Evolutionary conservation across 2,329 filamentous ascomycete species (phyloP), one percentile per base, ranked within the genome.

Genomic region (Rugonectria rugulosa): DNA sequence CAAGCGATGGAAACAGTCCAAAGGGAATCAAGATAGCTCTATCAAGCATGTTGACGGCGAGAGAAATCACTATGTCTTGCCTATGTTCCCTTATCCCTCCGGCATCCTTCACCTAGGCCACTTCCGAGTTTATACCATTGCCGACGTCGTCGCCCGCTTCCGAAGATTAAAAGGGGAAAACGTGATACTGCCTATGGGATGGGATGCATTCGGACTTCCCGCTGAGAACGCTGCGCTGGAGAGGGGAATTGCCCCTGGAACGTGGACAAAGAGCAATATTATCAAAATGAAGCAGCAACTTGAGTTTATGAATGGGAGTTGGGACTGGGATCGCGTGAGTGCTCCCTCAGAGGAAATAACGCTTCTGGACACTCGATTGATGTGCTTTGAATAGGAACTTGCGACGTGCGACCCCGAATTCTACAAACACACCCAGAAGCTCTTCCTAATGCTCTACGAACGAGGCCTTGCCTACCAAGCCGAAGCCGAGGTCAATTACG

Each of bases 61-160:
- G 29, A 64, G 74, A 36, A 74, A 74, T 53, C 81, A 80, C 72
- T 96, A 94, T 71, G 85, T 96, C 59, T 79, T 96, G 49, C 88
- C 92, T 62, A 97, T 97, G 92, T 96, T 96, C 70, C 92, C 92
- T 0, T 97, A 97, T 71, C 92, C 92, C 1, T 96, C 92, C 0
- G 92, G 92, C 24, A 88, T 87, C 24, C 81, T 97, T 23, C 92
- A 97, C 72, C 86, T 96, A 57, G 92, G 92, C 12, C 92, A 97
- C 72, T 78, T 96, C 32, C 87, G 92, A 41, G 91, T 96, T 44
- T 97, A 96, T 77, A 91, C 92, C 31, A 95, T 97, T 61, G 91
- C 92, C 57, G 92, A 97, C 76, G 89, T 93, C 9, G 77, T 96
- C 47, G 87, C 91, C 12, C 84, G 92, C 49, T 96, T 88, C 69